Percentiles rank a stretch among this genome's conserved stretches.
Conservation (phyloP, 2,329 filamentous ascomycete species). For the Aspergillus chevalieri region DNA sequence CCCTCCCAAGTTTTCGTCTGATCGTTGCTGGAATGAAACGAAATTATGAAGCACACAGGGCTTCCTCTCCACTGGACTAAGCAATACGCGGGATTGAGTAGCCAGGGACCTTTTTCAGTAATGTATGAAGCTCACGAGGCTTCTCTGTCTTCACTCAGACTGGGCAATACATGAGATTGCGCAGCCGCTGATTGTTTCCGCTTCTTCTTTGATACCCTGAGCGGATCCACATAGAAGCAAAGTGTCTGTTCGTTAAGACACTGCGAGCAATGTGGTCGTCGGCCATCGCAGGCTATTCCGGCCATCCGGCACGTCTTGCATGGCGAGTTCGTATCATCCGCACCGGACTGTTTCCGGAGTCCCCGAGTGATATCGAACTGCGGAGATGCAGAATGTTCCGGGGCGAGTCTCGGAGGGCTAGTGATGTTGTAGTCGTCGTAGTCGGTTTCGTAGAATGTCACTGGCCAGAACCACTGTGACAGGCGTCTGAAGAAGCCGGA, state of each 20-base stretch:
- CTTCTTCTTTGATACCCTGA: neutral
- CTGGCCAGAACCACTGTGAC: slow-evolving; percentile 17
- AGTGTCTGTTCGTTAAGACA: slow-evolving; percentile 27
- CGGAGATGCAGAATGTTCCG: neutral
- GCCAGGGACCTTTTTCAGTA: too few species aligned
- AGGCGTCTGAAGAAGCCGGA: slow-evolving; percentile 5
- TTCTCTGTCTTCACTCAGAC: too few species aligned
- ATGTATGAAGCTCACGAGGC: too few species aligned
- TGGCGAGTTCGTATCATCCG: slow-evolving; percentile 3
- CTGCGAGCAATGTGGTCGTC: slow-evolving; percentile 24
- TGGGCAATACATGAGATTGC: too few species aligned
- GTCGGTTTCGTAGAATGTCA: neutral
- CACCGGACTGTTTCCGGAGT: neutral
- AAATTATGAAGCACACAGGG: too few species aligned
- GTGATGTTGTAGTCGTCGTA: neutral
- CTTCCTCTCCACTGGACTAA: too few species aligned
- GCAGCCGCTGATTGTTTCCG: neutral
- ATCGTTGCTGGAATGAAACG: too few species aligned
- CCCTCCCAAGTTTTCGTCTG: too few species aligned
- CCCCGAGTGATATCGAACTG: neutral
- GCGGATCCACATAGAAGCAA: slow-evolving; percentile 28
- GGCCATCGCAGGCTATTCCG: slow-evolving; percentile 22
- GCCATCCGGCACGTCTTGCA: slow-evolving; percentile 26
- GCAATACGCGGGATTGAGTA: too few species aligned
- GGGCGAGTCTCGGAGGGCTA: neutral